Evolutionary conservation across 1,139 yeast species (phyloP).

Genomic region (Hemisphaericaspora lyxosophila): DNA sequence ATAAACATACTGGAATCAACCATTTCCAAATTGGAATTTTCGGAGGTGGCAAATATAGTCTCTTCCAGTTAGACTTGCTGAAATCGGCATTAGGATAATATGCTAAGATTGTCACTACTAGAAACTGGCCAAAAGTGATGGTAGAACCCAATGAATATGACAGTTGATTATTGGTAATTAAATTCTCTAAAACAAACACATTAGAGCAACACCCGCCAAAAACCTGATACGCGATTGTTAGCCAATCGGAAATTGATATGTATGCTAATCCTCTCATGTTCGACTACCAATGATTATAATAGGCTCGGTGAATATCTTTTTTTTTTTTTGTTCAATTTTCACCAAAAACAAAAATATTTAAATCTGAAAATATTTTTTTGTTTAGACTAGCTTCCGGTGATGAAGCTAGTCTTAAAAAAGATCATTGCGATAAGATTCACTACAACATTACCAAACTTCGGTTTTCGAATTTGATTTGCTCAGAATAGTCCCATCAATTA

Average conservation of each 20-base stretch:
- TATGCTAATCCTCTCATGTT: constrained; percentile 1
- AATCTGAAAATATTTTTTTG: too few relatives aligned
- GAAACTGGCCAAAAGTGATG: constrained; percentile 62
- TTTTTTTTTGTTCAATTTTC: too few relatives aligned
- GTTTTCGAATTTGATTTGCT: too few relatives aligned
- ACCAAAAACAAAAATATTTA: too few relatives aligned
- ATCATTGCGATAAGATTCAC: too few relatives aligned
- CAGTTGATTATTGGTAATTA: constrained; percentile 28
- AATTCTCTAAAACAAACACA: constrained; percentile 60
- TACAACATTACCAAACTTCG: too few relatives aligned
- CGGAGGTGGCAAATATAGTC: constrained; percentile 29
- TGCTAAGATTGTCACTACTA: constrained; percentile 51
- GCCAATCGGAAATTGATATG: constrained; percentile 11
- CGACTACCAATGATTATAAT: too few relatives aligned
- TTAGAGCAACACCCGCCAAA: constrained; percentile 77
- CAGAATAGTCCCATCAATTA: too few relatives aligned
- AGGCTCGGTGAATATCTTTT: neutral
- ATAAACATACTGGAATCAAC: constrained; percentile 49
- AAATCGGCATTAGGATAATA: constrained; percentile 31
- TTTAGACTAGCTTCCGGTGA: too few relatives aligned
- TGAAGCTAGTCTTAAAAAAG: too few relatives aligned
- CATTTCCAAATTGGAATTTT: constrained; percentile 51
- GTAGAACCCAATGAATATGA: constrained; percentile 36
- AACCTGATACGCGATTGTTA: constrained; percentile 33
- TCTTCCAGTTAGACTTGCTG: constrained; percentile 16